These are phyloP conservation scores for Fusarium sp. DNA, from an alignment of 2,329 filamentous ascomycete species.

Conservation along the genomic window DNA sequence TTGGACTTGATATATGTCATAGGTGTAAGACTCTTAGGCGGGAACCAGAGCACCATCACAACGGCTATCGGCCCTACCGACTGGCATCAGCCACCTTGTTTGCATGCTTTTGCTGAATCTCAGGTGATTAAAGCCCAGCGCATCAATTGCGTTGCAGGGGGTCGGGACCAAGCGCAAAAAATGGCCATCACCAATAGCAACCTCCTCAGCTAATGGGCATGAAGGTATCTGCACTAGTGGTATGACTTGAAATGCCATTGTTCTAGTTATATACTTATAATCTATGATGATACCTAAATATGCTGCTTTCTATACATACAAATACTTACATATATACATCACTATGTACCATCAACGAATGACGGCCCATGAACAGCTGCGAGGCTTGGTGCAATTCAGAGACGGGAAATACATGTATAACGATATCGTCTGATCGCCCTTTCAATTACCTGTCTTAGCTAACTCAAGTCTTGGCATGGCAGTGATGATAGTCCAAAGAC, in stretches of 20 bases:
- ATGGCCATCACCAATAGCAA: not conserved
- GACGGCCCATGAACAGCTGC: not conserved
- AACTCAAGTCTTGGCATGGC: slow-evolving; percentile 2
- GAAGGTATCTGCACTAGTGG: not conserved
- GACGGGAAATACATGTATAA: slow-evolving; percentile 13
- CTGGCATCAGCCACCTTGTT: slow-evolving; percentile 23
- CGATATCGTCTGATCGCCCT: slow-evolving; percentile 7
- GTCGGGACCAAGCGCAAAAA: not conserved
- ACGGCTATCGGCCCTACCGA: slow-evolving; percentile 4
- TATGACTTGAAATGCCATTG: not conserved
- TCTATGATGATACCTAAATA: slow-evolving; percentile 9
- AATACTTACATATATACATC: not conserved
- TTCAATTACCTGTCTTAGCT: slow-evolving; percentile 1
- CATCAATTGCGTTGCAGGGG: slow-evolving; percentile 11
- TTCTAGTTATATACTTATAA: not conserved
- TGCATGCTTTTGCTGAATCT: slow-evolving; percentile 3
- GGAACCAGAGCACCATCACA: slow-evolving; percentile 1
- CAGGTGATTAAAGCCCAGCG: slow-evolving; percentile 7
- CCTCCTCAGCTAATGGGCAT: not conserved
- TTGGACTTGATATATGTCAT: slow-evolving; percentile 9
- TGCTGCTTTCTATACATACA: too few species aligned
- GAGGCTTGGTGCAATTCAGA: not conserved
- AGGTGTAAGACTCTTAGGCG: slow-evolving; percentile 1
- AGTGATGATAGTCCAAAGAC: slow-evolving; percentile 7
- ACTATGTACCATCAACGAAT: not conserved